Conservation (phyloP, 2,329 filamentous ascomycete genomes). For the Endoconidiophora polonica region DNA sequence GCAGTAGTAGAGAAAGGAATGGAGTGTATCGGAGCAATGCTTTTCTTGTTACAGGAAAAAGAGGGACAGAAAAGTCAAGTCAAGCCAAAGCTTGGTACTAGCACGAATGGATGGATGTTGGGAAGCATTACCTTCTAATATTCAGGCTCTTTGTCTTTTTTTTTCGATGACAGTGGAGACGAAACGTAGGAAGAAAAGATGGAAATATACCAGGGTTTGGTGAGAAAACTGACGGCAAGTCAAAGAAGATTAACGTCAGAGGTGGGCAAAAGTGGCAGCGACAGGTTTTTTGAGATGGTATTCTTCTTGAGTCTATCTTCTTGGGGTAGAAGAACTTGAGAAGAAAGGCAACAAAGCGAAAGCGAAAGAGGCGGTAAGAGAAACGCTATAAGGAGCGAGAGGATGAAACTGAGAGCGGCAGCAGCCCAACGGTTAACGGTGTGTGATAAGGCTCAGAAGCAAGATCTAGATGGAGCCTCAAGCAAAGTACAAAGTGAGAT, state of each 20-base stretch:
- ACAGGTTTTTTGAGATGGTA: neutral
- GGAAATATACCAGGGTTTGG: neutral
- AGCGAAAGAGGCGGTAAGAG: no score
- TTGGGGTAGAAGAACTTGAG: neutral
- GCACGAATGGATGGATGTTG: neutral
- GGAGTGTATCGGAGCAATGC: no score
- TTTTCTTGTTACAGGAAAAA: neutral
- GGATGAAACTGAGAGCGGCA: no score
- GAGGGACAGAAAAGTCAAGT: conserved; percentile 1
- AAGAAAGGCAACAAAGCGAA: neutral
- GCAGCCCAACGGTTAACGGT: neutral
- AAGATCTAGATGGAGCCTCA: no score
- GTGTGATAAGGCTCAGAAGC: neutral
- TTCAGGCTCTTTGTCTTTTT: neutral
- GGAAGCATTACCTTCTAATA: conserved; percentile 1
- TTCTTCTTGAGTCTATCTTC: neutral
- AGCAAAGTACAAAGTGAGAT: no score
- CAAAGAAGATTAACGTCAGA: neutral
- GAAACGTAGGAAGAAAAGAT: neutral
- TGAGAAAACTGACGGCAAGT: neutral
- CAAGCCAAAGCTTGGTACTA: neutral
- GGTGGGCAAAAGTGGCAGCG: neutral
- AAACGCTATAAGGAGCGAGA: no score
- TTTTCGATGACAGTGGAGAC: neutral
- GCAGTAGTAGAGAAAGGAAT: conserved; percentile 1